Evolutionary conservation across 2,329 filamentous ascomycete species (phyloP).

Genomic region (Colletotrichum australisinense): DNA sequence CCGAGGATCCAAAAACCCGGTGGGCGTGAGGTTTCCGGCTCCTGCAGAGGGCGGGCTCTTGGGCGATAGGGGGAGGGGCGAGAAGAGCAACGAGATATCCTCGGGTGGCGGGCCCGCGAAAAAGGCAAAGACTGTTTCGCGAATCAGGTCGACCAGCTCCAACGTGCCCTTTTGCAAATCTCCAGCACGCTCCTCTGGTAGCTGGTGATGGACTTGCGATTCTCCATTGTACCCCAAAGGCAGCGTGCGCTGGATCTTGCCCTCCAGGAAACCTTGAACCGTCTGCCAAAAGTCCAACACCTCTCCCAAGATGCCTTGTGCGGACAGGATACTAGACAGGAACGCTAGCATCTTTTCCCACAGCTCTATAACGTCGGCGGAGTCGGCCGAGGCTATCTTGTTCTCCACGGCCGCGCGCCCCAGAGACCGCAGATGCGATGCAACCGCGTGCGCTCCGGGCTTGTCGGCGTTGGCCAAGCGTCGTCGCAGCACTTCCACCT

Average conservation of each 20-base stretch:
- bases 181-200: conserved; percentile 76
- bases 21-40: conserved; percentile 59
- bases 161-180: conserved; percentile 82
- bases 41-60: conserved; percentile 70
- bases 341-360: conserved; percentile 91
- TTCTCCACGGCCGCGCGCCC: conserved; percentile 74
- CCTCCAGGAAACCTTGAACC: conserved; percentile 88
- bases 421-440: conserved; percentile 80
- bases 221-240: conserved; percentile 86
- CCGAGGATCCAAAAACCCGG: conserved; percentile 74
- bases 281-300: conserved; percentile 95
- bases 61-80: conserved; percentile 79
- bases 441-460: conserved; percentile 75
- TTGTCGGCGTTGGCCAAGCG: conserved; percentile 80
- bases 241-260: conserved; percentile 82
- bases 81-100: conserved; percentile 88
- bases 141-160: conserved; percentile 86
- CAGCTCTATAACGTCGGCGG: conserved; percentile 83
- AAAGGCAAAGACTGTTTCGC: conserved; percentile 82
- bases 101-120: conserved; percentile 91
- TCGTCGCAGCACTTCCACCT: conserved; percentile 90
- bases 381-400: conserved; percentile 76
- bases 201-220: conserved; percentile 82
- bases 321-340: conserved; percentile 78
- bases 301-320: conserved; percentile 86